These are phyloP conservation scores for Annona cherimola DNA, from an alignment of 164 flowering plant species.

Conservation along the genomic window DNA sequence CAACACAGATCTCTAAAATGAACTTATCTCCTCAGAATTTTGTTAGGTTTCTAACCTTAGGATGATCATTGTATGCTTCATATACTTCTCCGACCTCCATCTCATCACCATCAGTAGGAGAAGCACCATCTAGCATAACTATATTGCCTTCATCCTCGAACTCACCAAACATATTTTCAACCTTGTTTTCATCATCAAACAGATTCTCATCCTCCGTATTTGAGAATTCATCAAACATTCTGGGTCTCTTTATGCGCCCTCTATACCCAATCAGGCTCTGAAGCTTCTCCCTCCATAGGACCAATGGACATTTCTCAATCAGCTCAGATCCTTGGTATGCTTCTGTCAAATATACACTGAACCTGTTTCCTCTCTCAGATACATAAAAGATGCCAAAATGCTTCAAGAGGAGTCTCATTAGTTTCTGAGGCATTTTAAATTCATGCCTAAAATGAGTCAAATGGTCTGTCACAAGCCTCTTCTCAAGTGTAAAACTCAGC, in stretches of 20 bases:
- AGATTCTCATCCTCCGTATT: constrained; percentile 47
- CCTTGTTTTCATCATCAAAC: constrained; percentile 30
- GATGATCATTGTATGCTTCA: constrained; percentile 30
- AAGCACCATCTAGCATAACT: constrained; percentile 24
- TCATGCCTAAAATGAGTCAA: constrained; percentile 80
- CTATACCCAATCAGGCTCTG: constrained; percentile 54
- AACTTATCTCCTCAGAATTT: neutral
- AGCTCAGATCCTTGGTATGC: constrained; percentile 81
- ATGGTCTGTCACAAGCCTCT: constrained; percentile 79
- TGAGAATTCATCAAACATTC: constrained; percentile 42
- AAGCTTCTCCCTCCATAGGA: constrained; percentile 87
- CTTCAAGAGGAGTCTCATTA: constrained; percentile 84
- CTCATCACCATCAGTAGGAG: constrained; percentile 28
- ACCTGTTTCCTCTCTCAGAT: constrained; percentile 90
- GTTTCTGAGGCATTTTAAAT: constrained; percentile 81
- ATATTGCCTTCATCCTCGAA: constrained; percentile 27
- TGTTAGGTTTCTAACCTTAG: neutral
- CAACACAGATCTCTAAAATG: neutral
- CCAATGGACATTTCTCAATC: constrained; percentile 69
- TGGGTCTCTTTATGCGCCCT: constrained; percentile 49
- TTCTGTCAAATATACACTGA: constrained; percentile 76
- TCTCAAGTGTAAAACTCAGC: constrained; percentile 82
- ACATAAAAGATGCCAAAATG: constrained; percentile 92
- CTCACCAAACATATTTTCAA: constrained; percentile 18
- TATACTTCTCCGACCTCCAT: constrained; percentile 53